Evolutionary conservation across 2,329 filamentous ascomycete species (phyloP), one percentile per base, ranked within the genome.

Genomic region (Lasiodiplodia theobromae): DNA sequence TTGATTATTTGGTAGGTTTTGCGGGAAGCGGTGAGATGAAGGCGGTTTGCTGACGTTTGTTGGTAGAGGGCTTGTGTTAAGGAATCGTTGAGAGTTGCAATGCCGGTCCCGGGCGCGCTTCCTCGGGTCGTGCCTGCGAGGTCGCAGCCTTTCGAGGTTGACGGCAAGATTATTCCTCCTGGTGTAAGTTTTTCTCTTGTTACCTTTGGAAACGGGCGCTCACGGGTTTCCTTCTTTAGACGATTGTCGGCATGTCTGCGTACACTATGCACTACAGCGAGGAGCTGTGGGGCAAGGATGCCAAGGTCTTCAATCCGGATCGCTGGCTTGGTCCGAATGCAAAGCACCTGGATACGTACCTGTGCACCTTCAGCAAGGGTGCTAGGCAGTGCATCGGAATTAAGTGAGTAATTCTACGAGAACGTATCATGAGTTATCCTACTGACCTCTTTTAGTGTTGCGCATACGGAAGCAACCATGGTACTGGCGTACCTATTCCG

Each of bases 301-400:
- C 56, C 4, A 40, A 58, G 7, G 10, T 25, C 5, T 58, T 58
- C 21, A 58, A 58, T 8, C 56, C 56, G 6, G 34, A 40, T n/a
- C 56, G 56, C 37, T 58, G 56, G 56, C 56, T 58, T 16, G 34
- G 34, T 25, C 34, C 56, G 18, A 16, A 40, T 18, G 56, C n/a
- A 12, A 58, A 58, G n/a, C 34, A 58, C 18, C 56, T 58, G 10
- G 56, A 58, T 8, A 16, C 37, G 1, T 40, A 40, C 25, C 12
- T 58, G 10, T 58, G 56, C 21, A 58, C 56, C 4, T 58, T 58
- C n/a, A 40, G 56, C 23, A 58, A 58, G 38, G 56, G 56, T 23
- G 34, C 34, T 3, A 23, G 34, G 5, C 21, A 58, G 37, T 28
- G 56, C 56, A 58, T 58, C 7, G 34, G 52, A 34, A 56, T 56